Conservation (phyloP, 176 grass and related monocot species). For the Paspalum vaginatum region DNA sequence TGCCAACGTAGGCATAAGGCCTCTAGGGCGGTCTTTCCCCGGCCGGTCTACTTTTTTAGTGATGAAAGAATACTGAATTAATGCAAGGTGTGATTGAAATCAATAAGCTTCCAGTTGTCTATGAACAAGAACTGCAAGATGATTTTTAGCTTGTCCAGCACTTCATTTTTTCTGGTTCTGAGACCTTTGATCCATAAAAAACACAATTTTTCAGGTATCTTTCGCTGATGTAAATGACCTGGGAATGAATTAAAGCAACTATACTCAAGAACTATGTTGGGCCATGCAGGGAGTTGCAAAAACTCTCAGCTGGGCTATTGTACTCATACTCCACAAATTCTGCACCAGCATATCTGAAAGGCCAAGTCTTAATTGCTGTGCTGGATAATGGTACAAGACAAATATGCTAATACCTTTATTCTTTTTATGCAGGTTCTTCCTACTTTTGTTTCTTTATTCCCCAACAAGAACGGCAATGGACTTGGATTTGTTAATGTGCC, state of each 20-base stretch:
- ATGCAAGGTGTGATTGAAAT: not conserved
- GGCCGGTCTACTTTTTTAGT: not conserved
- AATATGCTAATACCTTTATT: slow-evolving; percentile 21
- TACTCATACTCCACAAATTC: slow-evolving; percentile 5
- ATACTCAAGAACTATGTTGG: not conserved
- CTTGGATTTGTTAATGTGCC: slow-evolving; percentile 64
- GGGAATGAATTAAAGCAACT: not conserved
- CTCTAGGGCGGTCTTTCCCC: no score
- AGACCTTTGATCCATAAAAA: not conserved
- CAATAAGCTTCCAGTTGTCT: not conserved
- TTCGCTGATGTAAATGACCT: not conserved
- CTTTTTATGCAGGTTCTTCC: slow-evolving; percentile 71
- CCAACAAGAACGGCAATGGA: slow-evolving; percentile 58
- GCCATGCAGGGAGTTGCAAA: not conserved
- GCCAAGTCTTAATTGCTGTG: not conserved
- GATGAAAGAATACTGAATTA: not conserved
- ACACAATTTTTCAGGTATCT: not conserved
- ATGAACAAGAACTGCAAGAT: not conserved
- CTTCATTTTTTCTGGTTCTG: not conserved
- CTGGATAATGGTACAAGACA: not conserved
- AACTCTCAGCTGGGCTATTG: not conserved
- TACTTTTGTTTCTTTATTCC: slow-evolving; percentile 86
- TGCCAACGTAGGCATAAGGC: no score
- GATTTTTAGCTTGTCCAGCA: not conserved
- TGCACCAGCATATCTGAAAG: not conserved